A percentile compares a stretch with the other conserved stretches of the same genome.
Conservation (phyloP, 179 eudicot species). For the Corrigiola litoralis region DNA sequence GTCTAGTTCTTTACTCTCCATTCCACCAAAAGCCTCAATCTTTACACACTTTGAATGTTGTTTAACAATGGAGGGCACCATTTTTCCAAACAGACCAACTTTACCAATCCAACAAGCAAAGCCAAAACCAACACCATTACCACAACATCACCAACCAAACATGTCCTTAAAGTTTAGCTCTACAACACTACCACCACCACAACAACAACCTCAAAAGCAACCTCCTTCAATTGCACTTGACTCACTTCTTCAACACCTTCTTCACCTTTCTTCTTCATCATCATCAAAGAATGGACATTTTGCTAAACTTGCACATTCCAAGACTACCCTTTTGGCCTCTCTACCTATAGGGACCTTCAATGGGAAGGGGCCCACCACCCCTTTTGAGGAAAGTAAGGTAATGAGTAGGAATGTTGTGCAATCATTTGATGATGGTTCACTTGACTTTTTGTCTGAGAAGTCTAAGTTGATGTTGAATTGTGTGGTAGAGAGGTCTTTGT, state of each 20-base stretch:
- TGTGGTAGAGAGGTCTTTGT: slow-evolving; percentile 43
- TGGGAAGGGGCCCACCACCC: slow-evolving; percentile 18
- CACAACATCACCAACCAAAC: slow-evolving; percentile 25
- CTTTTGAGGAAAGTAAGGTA: slow-evolving; percentile 14
- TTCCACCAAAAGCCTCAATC: not conserved
- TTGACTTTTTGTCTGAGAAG: slow-evolving; percentile 48
- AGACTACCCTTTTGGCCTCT: slow-evolving; percentile 35
- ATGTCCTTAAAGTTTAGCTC: slow-evolving; percentile 42
- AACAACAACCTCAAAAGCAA: slow-evolving; percentile 38
- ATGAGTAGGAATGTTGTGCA: slow-evolving; percentile 6
- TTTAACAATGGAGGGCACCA: slow-evolving; percentile 57
- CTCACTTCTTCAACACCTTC: slow-evolving; percentile 64
- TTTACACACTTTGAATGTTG: not conserved
- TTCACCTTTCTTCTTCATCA: slow-evolving; percentile 48
- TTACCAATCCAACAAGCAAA: slow-evolving; percentile 47
- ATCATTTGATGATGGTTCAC: slow-evolving; percentile 27
- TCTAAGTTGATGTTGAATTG: slow-evolving; percentile 56
- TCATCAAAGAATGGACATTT: slow-evolving; percentile 28
- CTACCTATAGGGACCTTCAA: slow-evolving; percentile 19
- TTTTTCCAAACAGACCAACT: slow-evolving; percentile 64
- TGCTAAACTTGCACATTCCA: slow-evolving; percentile 31
- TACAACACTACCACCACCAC: slow-evolving; percentile 48
- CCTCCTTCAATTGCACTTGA: slow-evolving; percentile 47
- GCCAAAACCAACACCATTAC: slow-evolving; percentile 17
- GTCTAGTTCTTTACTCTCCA: slow-evolving; percentile 2